phyloP scores from a whole-genome alignment of 805 yeast species.

The Cyberlindnera maclurae region DNA sequence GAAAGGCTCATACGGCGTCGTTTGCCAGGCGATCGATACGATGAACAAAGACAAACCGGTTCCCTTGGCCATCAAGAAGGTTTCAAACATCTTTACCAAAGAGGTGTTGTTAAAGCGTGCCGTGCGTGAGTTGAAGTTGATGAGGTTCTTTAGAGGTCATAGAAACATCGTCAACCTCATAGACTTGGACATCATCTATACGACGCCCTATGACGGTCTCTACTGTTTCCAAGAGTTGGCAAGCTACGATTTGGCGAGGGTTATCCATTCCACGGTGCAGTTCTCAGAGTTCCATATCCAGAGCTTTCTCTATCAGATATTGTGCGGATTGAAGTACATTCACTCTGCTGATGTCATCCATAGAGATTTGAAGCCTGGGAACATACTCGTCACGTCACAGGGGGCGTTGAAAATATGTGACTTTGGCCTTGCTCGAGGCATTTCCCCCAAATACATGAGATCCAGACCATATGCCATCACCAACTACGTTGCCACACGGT shows the following conservation, averaged over 20 bases:
- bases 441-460: slow-evolving; percentile 32
- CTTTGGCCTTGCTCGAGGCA: slow-evolving; percentile 87
- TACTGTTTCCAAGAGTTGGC: slow-evolving; percentile 84
- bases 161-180: slow-evolving; percentile 68
- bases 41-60: slow-evolving; percentile 24
- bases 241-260: slow-evolving; percentile 73
- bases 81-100: slow-evolving; percentile 58
- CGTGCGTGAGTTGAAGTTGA: slow-evolving; percentile 70
- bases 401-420: slow-evolving; percentile 86
- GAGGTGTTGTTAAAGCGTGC: slow-evolving; percentile 73
- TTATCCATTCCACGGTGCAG: slow-evolving; percentile 70
- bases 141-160: slow-evolving; percentile 83
- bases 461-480: slow-evolving; percentile 46
- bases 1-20: slow-evolving; percentile 82
- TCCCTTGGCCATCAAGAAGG: slow-evolving; percentile 73
- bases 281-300: slow-evolving; percentile 81
- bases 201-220: slow-evolving; percentile 72
- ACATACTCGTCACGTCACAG: slow-evolving; percentile 65
- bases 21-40: slow-evolving; percentile 65
- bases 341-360: slow-evolving; percentile 92
- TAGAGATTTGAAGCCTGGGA: slow-evolving; percentile 89
- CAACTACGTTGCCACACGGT: slow-evolving; percentile 86
- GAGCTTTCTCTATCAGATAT: slow-evolving; percentile 68
- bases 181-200: slow-evolving; percentile 64
- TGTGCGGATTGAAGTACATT: slow-evolving; percentile 81